phyloP scores from a whole-genome alignment of 495 filamentous ascomycete genomes.

The Penicillium flavigenum region DNA sequence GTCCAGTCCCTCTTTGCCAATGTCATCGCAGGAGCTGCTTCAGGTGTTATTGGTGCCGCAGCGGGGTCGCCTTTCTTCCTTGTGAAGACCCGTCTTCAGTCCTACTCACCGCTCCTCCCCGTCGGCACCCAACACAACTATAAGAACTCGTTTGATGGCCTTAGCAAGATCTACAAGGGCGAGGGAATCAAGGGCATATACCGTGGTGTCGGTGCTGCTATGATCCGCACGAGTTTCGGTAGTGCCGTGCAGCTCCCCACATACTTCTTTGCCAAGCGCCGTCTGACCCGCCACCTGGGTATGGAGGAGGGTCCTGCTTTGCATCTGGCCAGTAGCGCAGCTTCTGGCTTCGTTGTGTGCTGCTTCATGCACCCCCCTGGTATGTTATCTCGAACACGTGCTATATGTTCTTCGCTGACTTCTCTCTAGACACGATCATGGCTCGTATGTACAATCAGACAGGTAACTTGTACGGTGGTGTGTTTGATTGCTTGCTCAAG shows the following conservation, averaged over 20 bases:
- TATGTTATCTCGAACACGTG: constrained; percentile 33
- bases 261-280: constrained; percentile 96
- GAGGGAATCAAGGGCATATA: constrained; percentile 86
- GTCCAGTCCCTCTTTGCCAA: constrained; percentile 86
- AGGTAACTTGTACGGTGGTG: constrained; percentile 88
- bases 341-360: constrained; percentile 94
- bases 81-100: constrained; percentile 96
- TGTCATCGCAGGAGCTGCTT: constrained; percentile 84
- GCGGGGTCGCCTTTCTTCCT: constrained; percentile 96
- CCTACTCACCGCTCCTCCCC: constrained; percentile 88
- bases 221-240: constrained; percentile 94
- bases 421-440: constrained; percentile 85
- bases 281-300: constrained; percentile 72
- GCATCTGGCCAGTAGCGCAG: constrained; percentile 84
- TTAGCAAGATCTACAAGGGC: constrained; percentile 68
- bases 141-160: constrained; percentile 77
- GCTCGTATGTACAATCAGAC: constrained; percentile 98
- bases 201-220: constrained; percentile 87
- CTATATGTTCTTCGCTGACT: constrained; percentile 18
- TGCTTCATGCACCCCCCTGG: constrained; percentile 97
- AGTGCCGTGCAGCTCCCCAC: constrained; percentile 94
- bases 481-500: constrained; percentile 88
- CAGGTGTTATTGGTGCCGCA: constrained; percentile 85
- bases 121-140: constrained; percentile 96
- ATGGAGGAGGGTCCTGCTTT: constrained; percentile 90